Conservation (phyloP, 2,329 filamentous ascomycete genomes). For the Fusarium tupiense region DNA sequence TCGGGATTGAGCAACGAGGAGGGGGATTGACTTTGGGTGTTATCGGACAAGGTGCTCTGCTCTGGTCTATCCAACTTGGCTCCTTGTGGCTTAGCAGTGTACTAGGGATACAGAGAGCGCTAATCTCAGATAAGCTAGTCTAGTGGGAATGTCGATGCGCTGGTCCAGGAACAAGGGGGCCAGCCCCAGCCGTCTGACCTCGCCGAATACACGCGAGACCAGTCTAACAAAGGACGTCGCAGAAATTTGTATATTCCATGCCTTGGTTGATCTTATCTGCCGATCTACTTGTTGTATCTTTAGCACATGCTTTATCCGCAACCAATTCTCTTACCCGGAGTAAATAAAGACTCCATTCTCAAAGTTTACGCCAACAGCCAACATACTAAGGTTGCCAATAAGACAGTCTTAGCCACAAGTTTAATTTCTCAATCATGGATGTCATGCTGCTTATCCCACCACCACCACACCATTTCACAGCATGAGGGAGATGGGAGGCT, state of each 20-base stretch:
- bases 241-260: slow-evolving; percentile 6
- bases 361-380: slow-evolving; percentile 13
- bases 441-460: slow-evolving; percentile 24
- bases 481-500: slow-evolving; percentile 19
- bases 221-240: slow-evolving; percentile 10
- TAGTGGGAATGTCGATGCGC: slow-evolving; percentile 4
- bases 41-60: slow-evolving; percentile 25
- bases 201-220: not conserved
- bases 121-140: slow-evolving; percentile 29
- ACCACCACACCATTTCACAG: slow-evolving; percentile 24
- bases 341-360: not conserved
- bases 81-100: slow-evolving; percentile 33
- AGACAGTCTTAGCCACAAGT: slow-evolving; percentile 26
- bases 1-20: slow-evolving; percentile 26
- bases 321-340: not conserved
- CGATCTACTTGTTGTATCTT: not conserved
- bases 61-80: slow-evolving; percentile 32
- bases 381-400: slow-evolving; percentile 4
- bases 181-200: slow-evolving; percentile 5
- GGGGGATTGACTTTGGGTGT: slow-evolving; percentile 29
- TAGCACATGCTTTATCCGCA: not conserved
- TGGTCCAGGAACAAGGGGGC: slow-evolving; percentile 34
- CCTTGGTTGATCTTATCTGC: not conserved
- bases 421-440: slow-evolving; percentile 30
- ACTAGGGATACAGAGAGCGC: slow-evolving; percentile 14